Percentiles rank a stretch among this genome's conserved stretches.
Conservation (phyloP, 2,329 filamentous ascomycete species). For the Diaporthe capsici region DNA sequence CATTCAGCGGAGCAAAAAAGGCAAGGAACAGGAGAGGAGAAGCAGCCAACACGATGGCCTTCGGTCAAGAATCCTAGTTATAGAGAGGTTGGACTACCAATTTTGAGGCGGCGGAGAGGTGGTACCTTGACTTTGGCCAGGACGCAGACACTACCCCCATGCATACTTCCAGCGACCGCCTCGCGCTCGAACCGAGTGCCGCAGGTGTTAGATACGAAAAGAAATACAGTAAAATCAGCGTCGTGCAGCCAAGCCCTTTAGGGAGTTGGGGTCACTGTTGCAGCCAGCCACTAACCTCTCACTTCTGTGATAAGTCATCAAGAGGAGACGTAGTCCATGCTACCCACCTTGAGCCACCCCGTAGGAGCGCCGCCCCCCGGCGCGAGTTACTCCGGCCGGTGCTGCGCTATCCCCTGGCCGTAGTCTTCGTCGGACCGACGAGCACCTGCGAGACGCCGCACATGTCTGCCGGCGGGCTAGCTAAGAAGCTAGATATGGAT, state of each 20-base stretch:
- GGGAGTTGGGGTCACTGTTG: background rate
- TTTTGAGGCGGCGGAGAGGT: background rate
- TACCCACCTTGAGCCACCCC: too few species aligned
- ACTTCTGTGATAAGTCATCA: constrained; percentile 25
- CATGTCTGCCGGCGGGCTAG: constrained; percentile 13
- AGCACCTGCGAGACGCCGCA: background rate
- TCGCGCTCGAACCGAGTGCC: background rate
- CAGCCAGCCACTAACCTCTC: background rate
- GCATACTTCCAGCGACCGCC: background rate
- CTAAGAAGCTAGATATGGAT: constrained; percentile 3
- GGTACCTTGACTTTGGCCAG: background rate
- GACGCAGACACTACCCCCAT: background rate
- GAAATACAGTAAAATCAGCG: constrained; percentile 21
- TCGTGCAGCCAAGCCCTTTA: background rate
- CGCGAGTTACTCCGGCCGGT: constrained; percentile 10
- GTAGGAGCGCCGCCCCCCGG: background rate
- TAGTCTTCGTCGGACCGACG: constrained; percentile 30
- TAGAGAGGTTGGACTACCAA: background rate
- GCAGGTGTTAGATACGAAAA: constrained; percentile 3
- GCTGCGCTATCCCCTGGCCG: constrained; percentile 15
- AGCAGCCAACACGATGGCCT: background rate
- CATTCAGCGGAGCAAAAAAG: background rate
- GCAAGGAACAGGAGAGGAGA: background rate
- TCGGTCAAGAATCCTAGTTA: background rate
- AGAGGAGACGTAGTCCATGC: background rate